Percentiles rank a stretch among this genome's conserved stretches.
Evolutionary conservation across 768 basidiomycete genomes (phyloP).

Genomic region (Chalciporus piperatus): DNA sequence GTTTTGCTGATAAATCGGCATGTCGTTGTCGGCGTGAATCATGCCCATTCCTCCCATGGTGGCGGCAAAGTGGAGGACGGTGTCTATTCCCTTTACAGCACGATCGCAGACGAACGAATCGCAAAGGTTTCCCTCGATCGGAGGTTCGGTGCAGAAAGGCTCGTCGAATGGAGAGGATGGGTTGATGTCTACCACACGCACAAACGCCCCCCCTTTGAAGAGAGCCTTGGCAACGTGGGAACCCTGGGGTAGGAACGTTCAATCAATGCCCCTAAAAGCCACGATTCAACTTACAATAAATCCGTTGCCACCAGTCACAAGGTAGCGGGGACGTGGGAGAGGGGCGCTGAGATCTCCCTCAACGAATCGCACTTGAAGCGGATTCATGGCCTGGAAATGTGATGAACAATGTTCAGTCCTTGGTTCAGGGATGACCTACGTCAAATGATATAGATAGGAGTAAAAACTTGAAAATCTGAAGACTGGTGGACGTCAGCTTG

Average conservation of each 20-base stretch:
- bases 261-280: background rate
- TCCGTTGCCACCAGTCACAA: slow-evolving; percentile 52
- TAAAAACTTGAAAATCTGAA: background rate
- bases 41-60: slow-evolving; percentile 67
- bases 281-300: slow-evolving; percentile 43
- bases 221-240: slow-evolving; percentile 48
- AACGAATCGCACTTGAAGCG: background rate
- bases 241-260: slow-evolving; percentile 37
- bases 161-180: slow-evolving; percentile 21
- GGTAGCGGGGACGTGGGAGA: slow-evolving; percentile 17
- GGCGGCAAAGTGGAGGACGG: slow-evolving; percentile 57
- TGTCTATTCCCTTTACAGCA: slow-evolving; percentile 39
- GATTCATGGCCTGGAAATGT: background rate
- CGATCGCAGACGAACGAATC: slow-evolving; percentile 38
- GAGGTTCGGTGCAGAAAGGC: slow-evolving; percentile 33
- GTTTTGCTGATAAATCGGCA: slow-evolving; percentile 48
- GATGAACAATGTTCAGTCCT: background rate
- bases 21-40: slow-evolving; percentile 51
- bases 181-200: slow-evolving; percentile 45
- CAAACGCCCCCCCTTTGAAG: slow-evolving; percentile 24
- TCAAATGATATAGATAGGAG: background rate
- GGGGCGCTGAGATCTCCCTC: background rate
- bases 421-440: background rate
- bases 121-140: slow-evolving; percentile 44
- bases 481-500: background rate